Evolutionary conservation across 2,329 filamentous ascomycete genomes (phyloP).

Genomic region (Emericellopsis atlantica): DNA sequence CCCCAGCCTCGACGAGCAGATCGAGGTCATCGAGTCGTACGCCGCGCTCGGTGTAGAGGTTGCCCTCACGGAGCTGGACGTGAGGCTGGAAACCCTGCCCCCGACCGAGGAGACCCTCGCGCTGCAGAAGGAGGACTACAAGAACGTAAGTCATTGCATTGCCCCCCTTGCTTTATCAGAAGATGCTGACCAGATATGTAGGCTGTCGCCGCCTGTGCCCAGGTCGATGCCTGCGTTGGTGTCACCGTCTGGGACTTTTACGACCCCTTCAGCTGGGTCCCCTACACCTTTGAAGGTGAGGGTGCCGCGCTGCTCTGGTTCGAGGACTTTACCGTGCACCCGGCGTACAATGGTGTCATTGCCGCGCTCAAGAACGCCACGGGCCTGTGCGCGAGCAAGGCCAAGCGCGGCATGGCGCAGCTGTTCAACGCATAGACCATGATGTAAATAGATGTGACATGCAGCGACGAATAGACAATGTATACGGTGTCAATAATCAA

Average conservation of each 20-base stretch:
- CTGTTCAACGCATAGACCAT: neutral
- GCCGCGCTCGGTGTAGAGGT: constrained; percentile 32
- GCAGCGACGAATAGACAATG: neutral
- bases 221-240: constrained; percentile 15
- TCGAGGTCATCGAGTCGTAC: constrained; percentile 28
- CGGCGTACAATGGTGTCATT: constrained; percentile 24
- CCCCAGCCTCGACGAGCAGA: constrained; percentile 23
- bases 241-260: constrained; percentile 22
- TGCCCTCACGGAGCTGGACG: constrained; percentile 42
- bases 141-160: constrained; percentile 6
- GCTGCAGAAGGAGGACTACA: constrained; percentile 16
- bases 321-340: constrained; percentile 25
- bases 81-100: constrained; percentile 21
- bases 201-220: constrained; percentile 14
- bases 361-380: constrained; percentile 20
- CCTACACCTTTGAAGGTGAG: constrained; percentile 23
- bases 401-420: neutral
- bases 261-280: constrained; percentile 26
- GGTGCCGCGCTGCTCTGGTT: constrained; percentile 29
- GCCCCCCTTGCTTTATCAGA: too few species aligned
- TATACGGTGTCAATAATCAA: too few species aligned
- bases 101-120: constrained; percentile 13
- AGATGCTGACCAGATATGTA: neutral
- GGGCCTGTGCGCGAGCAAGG: constrained; percentile 3
- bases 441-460: neutral